Base-by-base conservation (phyloP, 2,329 filamentous ascomycete species). In the Pseudopyricularia javanii region DNA sequence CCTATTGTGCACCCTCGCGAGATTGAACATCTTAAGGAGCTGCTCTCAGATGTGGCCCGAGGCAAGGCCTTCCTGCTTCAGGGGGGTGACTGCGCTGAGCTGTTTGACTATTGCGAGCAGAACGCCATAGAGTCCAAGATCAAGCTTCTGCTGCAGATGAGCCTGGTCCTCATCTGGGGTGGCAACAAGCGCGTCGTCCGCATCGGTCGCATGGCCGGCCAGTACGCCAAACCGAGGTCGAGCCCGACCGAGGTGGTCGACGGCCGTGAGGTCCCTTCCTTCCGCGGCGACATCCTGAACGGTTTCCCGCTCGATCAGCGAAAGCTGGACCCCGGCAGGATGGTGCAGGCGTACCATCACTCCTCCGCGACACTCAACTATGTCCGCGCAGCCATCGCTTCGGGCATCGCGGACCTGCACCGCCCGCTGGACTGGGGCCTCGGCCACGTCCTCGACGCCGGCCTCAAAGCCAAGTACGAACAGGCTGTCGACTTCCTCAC, bases 101-200 rank as follows among this genome's bases (percentile, higher is more conserved):
- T 97, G 9, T 98, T 98, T 63, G 89, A 93, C 68, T 98, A 98
- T 74, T 98, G 93, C 69, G 84, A 87, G 61, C 85, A 90, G 66
- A 79, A 80, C 14, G 86, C 87, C 58, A 96, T 98, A 60, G 90
- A 97, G 70, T 86, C 88, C 57, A 98, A 97, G 75, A 89, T 97
- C 68, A 97, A 97, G 72, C 80, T 98, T 26, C 78, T 98, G 30
- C 74, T 98, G 55, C 93, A 98, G 71, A 97, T 98, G 91, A 95
- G 88, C 59, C 73, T 98, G 60, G 88, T 98, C 1, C 76, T 98
- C 55, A 91, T 97, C 66, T 96, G 91, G 85, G 93, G 88, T 59
- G 77, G 76, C 55, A 75, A 78, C 69, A 83, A 82, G 70, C 87
- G 88, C 6, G 90, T 98, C 4, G 89, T 98, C 49, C 83, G 93